phyloP scores from a whole-genome alignment of 768 basidiomycete species.

The Pleurotus sapidus region DNA sequence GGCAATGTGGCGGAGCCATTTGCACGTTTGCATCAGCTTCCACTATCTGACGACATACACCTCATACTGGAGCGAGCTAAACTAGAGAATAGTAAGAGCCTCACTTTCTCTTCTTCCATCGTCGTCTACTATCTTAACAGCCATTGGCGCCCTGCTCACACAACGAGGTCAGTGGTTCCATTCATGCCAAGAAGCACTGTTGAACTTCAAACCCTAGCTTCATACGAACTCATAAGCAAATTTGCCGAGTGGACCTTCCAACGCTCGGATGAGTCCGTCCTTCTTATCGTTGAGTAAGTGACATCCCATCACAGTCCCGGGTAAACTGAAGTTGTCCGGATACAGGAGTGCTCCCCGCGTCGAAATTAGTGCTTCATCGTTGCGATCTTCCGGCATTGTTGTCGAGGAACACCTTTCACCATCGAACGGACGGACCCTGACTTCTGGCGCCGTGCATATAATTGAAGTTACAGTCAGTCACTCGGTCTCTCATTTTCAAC shows the following conservation, averaged over 20 bases:
- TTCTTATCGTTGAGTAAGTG: constrained; percentile 7
- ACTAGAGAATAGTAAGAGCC: constrained; percentile 32
- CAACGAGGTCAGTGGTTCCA: not conserved
- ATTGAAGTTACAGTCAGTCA: constrained; percentile 35
- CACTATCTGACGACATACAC: constrained; percentile 18
- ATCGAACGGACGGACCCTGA: constrained; percentile 20
- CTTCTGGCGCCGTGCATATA: constrained; percentile 31
- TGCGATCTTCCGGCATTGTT: constrained; percentile 18
- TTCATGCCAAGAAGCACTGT: not conserved
- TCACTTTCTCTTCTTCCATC: not conserved
- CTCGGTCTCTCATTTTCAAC: constrained; percentile 8
- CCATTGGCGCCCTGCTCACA: constrained; percentile 29
- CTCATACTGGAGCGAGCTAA: constrained; percentile 29
- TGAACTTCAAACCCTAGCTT: not conserved
- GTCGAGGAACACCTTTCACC: constrained; percentile 23
- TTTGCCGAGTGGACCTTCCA: not conserved
- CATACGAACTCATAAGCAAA: not conserved
- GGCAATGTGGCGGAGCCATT: constrained; percentile 15
- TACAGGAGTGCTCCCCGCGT: constrained; percentile 19
- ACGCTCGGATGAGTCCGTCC: not conserved
- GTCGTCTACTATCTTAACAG: constrained; percentile 16
- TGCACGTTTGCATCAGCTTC: not conserved
- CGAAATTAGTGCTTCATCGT: constrained; percentile 15
- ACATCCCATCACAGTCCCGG: not conserved
- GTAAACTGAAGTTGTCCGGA: constrained; percentile 4